These are phyloP conservation scores for Ophiostoma fasciatum DNA, from an alignment of 2,329 filamentous ascomycete species.

Conservation along the genomic window DNA sequence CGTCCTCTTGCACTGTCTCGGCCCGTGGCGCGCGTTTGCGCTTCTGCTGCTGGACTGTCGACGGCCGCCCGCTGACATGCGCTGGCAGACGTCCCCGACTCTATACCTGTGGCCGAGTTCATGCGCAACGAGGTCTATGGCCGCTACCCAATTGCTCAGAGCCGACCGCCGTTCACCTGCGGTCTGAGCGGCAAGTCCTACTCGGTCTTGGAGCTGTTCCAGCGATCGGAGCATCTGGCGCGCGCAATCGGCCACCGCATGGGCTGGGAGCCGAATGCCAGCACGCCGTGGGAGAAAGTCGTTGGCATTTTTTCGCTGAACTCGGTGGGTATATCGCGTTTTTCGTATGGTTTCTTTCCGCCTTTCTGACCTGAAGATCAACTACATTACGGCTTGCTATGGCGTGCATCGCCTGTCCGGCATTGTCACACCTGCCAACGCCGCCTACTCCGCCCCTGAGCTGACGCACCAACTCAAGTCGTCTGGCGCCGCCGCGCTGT, in stretches of 20 bases:
- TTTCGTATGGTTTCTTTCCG: too few species aligned
- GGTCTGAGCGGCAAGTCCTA: conserved; percentile 13
- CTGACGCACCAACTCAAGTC: conserved; percentile 52
- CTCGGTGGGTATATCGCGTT: too few species aligned
- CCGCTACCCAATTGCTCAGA: conserved; percentile 45
- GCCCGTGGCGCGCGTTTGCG: too few species aligned
- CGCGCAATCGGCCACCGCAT: conserved; percentile 49
- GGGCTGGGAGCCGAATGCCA: conserved; percentile 53
- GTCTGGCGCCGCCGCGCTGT: conserved; percentile 48
- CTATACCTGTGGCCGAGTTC: conserved; percentile 61
- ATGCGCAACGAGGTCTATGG: conserved; percentile 60
- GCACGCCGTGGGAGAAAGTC: conserved; percentile 65
- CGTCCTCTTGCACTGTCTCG: too few species aligned
- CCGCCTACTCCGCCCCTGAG: conserved; percentile 51
- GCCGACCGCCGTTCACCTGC: conserved; percentile 21
- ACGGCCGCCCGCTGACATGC: conserved; percentile 7
- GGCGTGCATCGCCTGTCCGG: conserved; percentile 41
- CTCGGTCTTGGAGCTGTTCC: conserved; percentile 5
- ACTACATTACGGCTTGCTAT: conserved; percentile 41
- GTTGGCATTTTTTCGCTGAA: conserved; percentile 59
- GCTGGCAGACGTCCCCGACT: conserved; percentile 47
- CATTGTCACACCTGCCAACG: conserved; percentile 54
- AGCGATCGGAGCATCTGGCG: conserved; percentile 10
- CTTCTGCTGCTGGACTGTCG: too few species aligned
- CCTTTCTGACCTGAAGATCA: too few species aligned